Conservation (phyloP, 2,329 filamentous ascomycete species). For the Sclerotinia sclerotiorum region DNA sequence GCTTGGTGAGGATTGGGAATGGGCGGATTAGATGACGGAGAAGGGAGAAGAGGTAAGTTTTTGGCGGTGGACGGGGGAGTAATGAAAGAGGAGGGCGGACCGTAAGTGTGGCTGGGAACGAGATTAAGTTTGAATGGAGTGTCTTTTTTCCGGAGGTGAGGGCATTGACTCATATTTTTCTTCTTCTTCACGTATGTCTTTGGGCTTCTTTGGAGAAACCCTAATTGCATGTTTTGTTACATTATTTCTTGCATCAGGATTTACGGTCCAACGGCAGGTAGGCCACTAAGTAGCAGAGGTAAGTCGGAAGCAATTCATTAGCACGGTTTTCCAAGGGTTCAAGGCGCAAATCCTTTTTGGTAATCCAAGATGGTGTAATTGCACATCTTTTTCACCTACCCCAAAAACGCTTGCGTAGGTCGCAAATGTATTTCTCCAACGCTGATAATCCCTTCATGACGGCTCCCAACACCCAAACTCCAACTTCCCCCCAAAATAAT, state of each 20-base stretch:
- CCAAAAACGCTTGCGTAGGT: conserved; percentile 11
- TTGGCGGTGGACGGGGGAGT: background rate
- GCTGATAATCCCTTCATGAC: background rate
- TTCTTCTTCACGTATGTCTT: background rate
- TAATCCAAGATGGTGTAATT: background rate
- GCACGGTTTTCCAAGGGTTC: background rate
- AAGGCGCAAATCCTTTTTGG: background rate
- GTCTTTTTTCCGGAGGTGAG: background rate
- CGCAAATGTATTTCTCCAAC: background rate
- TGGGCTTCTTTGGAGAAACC: too few relatives aligned
- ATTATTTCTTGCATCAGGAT: background rate
- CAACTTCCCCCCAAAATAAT: background rate
- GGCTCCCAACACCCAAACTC: background rate
- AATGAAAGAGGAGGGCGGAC: background rate
- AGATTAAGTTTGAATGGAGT: background rate
- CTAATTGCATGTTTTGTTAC: background rate
- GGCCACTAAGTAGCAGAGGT: background rate
- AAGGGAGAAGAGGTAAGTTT: background rate
- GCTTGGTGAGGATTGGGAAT: background rate
- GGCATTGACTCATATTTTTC: background rate
- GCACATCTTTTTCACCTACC: background rate
- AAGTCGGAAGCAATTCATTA: background rate
- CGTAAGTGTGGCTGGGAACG: background rate
- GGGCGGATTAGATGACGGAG: too few relatives aligned
- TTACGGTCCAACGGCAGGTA: background rate